These are phyloP conservation scores for Candida bentonensis DNA, from an alignment of 805 yeast genomes.

Conservation along the genomic window DNA sequence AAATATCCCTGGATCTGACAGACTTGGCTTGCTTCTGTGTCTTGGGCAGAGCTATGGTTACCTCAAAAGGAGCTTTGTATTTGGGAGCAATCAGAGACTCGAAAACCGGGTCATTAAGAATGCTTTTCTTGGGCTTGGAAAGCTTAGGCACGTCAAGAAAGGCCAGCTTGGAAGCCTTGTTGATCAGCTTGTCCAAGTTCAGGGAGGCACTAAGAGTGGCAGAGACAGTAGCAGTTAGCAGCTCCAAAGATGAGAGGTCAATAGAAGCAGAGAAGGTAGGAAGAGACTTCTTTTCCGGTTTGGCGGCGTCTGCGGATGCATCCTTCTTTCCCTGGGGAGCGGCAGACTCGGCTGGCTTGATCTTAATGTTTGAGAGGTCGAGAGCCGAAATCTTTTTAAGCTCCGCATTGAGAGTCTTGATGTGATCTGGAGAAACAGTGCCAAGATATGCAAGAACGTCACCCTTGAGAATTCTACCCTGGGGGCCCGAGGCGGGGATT, in stretches of 20 bases:
- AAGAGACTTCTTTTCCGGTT: constrained; percentile 9
- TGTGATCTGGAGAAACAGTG: constrained; percentile 42
- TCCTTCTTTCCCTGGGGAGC: constrained; percentile 18
- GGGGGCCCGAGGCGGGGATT: constrained; percentile 77
- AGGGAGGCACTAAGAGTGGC: constrained; percentile 16
- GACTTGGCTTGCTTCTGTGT: constrained; percentile 13
- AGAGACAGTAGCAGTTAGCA: constrained; percentile 10
- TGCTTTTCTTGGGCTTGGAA: constrained; percentile 24
- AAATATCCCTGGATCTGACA: constrained; percentile 13
- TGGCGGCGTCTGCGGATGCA: constrained; percentile 9
- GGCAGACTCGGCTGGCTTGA: constrained; percentile 8
- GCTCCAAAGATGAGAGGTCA: constrained; percentile 8
- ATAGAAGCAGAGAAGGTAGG: constrained; percentile 11
- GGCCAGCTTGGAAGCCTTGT: constrained; percentile 34
- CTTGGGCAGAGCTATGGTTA: constrained; percentile 20
- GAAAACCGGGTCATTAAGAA: constrained; percentile 42
- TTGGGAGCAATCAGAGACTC: constrained; percentile 41
- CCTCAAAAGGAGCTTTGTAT: constrained; percentile 26
- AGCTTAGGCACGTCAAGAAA: constrained; percentile 23
- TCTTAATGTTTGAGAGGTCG: constrained; percentile 52
- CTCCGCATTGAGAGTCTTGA: constrained; percentile 38
- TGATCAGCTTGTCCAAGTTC: constrained; percentile 23
- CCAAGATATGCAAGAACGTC: constrained; percentile 83
- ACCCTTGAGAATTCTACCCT: constrained; percentile 79
- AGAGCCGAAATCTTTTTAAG: constrained; percentile 44